Evolutionary conservation across 306 rosid genomes (phyloP).

Genomic region (Boehmeria nivea): DNA sequence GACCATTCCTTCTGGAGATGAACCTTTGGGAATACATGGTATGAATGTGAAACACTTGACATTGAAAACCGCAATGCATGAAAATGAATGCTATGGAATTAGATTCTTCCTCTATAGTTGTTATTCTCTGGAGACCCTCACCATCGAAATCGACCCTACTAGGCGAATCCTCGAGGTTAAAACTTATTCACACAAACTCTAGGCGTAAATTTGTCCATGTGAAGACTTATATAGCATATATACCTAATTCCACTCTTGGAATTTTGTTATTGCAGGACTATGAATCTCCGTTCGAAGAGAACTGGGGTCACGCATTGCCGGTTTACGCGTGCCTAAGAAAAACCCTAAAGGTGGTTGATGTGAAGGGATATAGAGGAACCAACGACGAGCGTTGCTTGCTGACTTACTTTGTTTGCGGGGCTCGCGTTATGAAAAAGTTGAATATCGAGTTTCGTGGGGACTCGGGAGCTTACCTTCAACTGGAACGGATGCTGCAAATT

Average conservation of each 20-base stretch:
- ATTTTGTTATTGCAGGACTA: slow-evolving; percentile 28
- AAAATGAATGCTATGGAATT: slow-evolving; percentile 32
- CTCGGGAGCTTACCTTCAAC: neutral
- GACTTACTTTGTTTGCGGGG: slow-evolving; percentile 1
- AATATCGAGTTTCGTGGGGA: neutral
- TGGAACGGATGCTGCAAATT: neutral
- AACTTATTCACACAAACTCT: too few relatives aligned
- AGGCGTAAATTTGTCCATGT: too few relatives aligned
- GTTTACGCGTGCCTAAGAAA: neutral
- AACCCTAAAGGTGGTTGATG: slow-evolving; percentile 16
- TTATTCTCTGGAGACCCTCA: slow-evolving; percentile 29
- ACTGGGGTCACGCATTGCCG: neutral
- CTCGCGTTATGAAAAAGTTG: slow-evolving; percentile 7
- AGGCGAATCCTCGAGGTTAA: slow-evolving; percentile 14
- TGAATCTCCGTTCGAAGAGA: slow-evolving; percentile 6
- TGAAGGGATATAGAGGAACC: slow-evolving; percentile 17
- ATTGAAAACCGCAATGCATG: slow-evolving; percentile 35
- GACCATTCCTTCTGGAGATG: slow-evolving; percentile 30
- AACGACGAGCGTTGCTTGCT: slow-evolving; percentile 9
- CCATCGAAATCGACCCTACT: slow-evolving; percentile 17
- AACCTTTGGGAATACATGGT: slow-evolving; percentile 4
- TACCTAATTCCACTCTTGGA: too few relatives aligned
- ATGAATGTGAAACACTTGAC: slow-evolving; percentile 36
- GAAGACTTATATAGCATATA: too few relatives aligned
- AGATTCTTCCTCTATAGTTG: slow-evolving; percentile 39